Evolutionary conservation across 1,284 basidiomycete species (phyloP).

Genomic region (Malassezia furfur): DNA sequence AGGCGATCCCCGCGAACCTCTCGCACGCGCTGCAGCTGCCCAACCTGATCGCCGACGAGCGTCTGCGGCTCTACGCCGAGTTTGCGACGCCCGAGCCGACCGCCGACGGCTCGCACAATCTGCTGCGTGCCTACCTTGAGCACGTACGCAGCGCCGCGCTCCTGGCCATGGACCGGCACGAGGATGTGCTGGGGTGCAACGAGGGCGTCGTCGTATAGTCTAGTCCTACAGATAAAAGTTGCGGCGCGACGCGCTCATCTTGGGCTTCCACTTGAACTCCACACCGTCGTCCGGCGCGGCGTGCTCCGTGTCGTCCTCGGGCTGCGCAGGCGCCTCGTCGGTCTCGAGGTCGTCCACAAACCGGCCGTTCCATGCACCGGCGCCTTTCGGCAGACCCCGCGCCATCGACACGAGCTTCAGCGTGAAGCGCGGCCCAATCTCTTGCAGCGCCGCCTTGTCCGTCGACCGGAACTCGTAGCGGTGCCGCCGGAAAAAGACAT

Average conservation of each 20-base stretch:
- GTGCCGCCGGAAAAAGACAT: slow-evolving; percentile 91
- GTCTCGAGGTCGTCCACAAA: slow-evolving; percentile 44
- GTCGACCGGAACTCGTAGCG: slow-evolving; percentile 82
- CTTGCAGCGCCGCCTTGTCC: slow-evolving; percentile 77
- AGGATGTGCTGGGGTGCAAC: slow-evolving; percentile 13
- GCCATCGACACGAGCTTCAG: slow-evolving; percentile 81
- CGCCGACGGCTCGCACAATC: slow-evolving; percentile 13
- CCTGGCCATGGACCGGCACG: slow-evolving; percentile 13
- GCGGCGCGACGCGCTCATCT: slow-evolving; percentile 36
- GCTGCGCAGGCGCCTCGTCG: slow-evolving; percentile 28
- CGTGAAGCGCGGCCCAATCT: slow-evolving; percentile 95
- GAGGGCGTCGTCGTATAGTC: not conserved
- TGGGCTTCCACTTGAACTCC: slow-evolving; percentile 46
- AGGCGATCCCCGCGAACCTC: slow-evolving; percentile 64
- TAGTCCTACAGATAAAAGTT: slow-evolving; percentile 30
- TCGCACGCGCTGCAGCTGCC: slow-evolving; percentile 66
- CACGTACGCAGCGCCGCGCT: slow-evolving; percentile 37
- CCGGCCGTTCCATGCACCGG: slow-evolving; percentile 57
- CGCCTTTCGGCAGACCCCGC: slow-evolving; percentile 66
- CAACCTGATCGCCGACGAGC: slow-evolving; percentile 77
- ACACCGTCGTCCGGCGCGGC: slow-evolving; percentile 28
- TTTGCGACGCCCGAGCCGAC: slow-evolving; percentile 58
- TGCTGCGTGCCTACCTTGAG: slow-evolving; percentile 35
- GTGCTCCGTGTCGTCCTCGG: slow-evolving; percentile 4
- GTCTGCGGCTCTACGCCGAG: slow-evolving; percentile 76